Conservation (phyloP, 495 filamentous ascomycete species). For the Penicillium parvum region DNA sequence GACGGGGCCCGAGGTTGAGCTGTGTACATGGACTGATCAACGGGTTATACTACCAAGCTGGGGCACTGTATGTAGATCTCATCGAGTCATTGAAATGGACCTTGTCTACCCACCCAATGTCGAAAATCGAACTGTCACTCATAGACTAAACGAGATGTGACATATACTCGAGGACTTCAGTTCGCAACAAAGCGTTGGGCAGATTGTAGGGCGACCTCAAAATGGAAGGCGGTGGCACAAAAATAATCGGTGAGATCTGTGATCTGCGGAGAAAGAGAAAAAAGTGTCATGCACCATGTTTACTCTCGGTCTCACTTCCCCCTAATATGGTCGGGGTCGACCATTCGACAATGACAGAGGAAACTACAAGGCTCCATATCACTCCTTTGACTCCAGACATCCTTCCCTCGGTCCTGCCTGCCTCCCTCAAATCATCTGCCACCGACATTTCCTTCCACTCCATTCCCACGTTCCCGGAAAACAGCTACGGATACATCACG, state of each 20-base stretch:
- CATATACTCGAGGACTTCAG: no score
- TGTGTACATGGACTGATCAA: no score
- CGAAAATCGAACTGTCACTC: no score
- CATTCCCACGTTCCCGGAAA: slow-evolving; percentile 82
- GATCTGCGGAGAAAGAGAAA: slow-evolving; percentile 9
- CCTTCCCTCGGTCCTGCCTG: slow-evolving; percentile 61
- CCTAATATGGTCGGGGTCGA: background rate
- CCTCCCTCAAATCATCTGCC: slow-evolving; percentile 60
- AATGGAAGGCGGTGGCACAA: slow-evolving; percentile 12
- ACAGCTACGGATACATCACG: slow-evolving; percentile 82
- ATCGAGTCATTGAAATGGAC: no score
- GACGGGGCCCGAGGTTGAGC: background rate
- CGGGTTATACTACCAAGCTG: no score
- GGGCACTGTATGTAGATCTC: no score
- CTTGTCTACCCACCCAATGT: no score
- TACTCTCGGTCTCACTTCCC: background rate
- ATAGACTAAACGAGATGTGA: no score
- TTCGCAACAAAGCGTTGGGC: no score
- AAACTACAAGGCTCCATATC: slow-evolving; percentile 70
- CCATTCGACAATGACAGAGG: slow-evolving; percentile 24
- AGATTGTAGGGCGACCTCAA: background rate
- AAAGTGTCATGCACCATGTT: slow-evolving; percentile 4
- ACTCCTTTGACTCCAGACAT: slow-evolving; percentile 74
- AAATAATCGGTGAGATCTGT: no score
- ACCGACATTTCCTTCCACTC: slow-evolving; percentile 79